These are phyloP conservation scores for Pulveroboletus sp. DNA, from an alignment of 768 basidiomycete genomes.

Conservation along the genomic window DNA sequence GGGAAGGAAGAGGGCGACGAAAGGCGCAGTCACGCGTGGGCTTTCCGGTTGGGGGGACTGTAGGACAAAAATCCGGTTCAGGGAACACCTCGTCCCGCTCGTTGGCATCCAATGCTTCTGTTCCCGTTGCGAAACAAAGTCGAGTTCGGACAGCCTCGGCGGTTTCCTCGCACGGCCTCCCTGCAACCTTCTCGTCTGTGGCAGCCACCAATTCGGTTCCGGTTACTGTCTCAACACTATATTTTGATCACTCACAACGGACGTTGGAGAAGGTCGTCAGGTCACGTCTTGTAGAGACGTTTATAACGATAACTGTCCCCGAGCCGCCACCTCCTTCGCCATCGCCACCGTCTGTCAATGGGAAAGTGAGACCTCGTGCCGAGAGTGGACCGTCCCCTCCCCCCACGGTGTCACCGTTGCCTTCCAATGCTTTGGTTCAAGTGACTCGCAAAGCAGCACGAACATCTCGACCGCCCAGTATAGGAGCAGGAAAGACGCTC, in stretches of 20 bases:
- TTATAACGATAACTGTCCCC: conserved; percentile 55
- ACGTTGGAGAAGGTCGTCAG: conserved; percentile 67
- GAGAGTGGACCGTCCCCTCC: conserved; percentile 24
- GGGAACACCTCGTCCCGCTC: conserved; percentile 18
- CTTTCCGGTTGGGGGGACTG: conserved; percentile 28
- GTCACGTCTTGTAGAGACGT: conserved; percentile 77
- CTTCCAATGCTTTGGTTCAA: conserved; percentile 3
- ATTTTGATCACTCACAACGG: conserved; percentile 63
- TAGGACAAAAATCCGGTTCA: conserved; percentile 5
- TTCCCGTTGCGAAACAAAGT: conserved; percentile 34
- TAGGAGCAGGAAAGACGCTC: conserved; percentile 16
- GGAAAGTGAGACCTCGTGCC: conserved; percentile 21
- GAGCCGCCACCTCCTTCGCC: conserved; percentile 22
- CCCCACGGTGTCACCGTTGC: neutral
- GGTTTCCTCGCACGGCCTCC: conserved; percentile 39
- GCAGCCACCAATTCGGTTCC: conserved; percentile 5
- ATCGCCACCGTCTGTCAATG: conserved; percentile 27
- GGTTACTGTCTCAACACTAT: conserved; percentile 31
- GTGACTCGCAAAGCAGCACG: conserved; percentile 13
- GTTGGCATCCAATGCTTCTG: conserved; percentile 13
- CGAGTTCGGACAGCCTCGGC: conserved; percentile 53
- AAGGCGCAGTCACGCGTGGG: conserved; percentile 47
- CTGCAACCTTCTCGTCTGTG: conserved; percentile 8
- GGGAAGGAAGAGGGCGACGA: conserved; percentile 39
- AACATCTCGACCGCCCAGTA: conserved; percentile 13